Evolutionary conservation across 1,284 basidiomycete species (phyloP).

Genomic region (Ganoderma leucocontextum): DNA sequence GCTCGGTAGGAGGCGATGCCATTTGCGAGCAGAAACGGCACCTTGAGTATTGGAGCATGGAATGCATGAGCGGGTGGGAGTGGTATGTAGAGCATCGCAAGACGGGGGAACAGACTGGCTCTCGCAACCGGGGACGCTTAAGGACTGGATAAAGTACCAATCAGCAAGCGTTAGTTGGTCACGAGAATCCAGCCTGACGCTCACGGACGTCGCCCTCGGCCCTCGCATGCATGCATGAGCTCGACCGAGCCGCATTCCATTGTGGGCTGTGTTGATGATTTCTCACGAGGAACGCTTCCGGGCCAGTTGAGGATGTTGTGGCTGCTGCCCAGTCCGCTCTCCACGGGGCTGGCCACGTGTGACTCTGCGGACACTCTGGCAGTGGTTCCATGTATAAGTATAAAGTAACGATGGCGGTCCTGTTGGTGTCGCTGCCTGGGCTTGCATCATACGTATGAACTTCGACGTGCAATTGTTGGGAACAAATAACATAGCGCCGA

Average conservation of each 20-base stretch:
- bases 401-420: background rate
- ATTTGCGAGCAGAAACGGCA: slow-evolving; percentile 6
- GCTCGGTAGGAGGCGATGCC: slow-evolving; percentile 4
- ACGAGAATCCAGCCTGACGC: background rate
- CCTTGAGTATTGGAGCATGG: slow-evolving; percentile 6
- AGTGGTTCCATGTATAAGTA: background rate
- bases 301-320: background rate
- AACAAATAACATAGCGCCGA: background rate
- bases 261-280: background rate
- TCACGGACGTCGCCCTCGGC: background rate
- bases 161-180: background rate
- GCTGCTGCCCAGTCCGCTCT: background rate
- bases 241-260: slow-evolving; percentile 1
- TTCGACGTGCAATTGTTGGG: background rate
- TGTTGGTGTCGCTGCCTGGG: no score
- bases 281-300: background rate
- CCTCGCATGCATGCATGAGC: background rate
- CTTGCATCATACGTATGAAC: no score
- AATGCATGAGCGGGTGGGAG: background rate
- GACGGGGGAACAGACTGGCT: background rate
- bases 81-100: background rate
- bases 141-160: background rate
- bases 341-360: background rate
- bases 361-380: background rate
- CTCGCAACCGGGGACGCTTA: background rate